Conservation (phyloP, 306 rosid species). For the Trifolium pratense region DNA sequence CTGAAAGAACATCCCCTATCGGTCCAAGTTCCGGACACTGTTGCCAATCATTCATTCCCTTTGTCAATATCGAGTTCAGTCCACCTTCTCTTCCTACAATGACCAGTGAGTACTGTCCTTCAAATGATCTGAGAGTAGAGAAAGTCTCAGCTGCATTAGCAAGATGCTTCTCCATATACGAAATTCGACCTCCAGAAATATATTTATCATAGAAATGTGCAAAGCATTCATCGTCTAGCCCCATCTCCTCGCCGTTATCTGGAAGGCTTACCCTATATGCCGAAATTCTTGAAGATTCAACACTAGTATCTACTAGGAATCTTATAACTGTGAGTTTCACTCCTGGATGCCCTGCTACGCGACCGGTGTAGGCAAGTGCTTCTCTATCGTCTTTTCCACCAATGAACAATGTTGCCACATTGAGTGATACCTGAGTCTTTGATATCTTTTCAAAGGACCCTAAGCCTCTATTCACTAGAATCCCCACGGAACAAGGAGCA, state of each 20-base stretch:
- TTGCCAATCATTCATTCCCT: conserved; percentile 95
- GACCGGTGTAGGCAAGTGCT: conserved; percentile 73
- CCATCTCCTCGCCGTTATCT: conserved; percentile 71
- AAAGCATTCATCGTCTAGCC: conserved; percentile 76
- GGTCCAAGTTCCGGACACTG: conserved; percentile 94
- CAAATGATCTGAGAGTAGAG: conserved; percentile 68
- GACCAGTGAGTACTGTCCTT: conserved; percentile 76
- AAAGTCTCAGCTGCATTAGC: conserved; percentile 79
- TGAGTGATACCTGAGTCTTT: conserved; percentile 44
- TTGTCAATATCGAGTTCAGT: conserved; percentile 69
- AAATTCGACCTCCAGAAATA: conserved; percentile 59
- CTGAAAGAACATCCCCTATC: conserved; percentile 93
- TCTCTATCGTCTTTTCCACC: conserved; percentile 94
- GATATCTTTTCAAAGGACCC: conserved; percentile 66
- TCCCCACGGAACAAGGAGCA: conserved; percentile 90
- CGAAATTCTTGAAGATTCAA: conserved; percentile 58
- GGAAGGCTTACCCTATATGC: conserved; percentile 54
- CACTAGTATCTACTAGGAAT: conserved; percentile 61
- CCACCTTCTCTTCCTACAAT: conserved; percentile 86
- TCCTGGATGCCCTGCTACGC: conserved; percentile 75
- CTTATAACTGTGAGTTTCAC: conserved; percentile 80
- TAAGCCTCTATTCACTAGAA: conserved; percentile 92
- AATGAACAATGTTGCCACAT: conserved; percentile 80
- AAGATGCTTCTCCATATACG: conserved; percentile 78
- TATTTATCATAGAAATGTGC: conserved; percentile 76